Conservation (phyloP, 495 filamentous ascomycete species). For the Lophiostoma macrostomum region DNA sequence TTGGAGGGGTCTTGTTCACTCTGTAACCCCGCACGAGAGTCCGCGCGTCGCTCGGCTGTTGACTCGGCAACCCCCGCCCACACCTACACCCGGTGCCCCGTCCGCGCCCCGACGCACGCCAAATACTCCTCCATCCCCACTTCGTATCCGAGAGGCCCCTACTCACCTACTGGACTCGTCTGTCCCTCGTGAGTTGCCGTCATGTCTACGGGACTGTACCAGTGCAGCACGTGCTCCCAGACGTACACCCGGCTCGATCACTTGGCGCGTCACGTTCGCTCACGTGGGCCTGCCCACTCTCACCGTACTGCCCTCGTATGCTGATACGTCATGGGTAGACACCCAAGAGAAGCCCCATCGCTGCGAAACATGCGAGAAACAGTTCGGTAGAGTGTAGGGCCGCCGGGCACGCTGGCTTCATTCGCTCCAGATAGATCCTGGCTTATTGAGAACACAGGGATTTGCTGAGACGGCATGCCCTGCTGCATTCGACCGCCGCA, state of each 20-base stretch:
- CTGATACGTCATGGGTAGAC: conserved; percentile 14
- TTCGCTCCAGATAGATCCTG: no score
- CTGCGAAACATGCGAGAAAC: conserved; percentile 36
- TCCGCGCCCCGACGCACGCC: no score
- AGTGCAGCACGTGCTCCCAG: conserved; percentile 36
- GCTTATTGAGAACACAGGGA: conserved; percentile 23
- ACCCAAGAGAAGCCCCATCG: conserved; percentile 38
- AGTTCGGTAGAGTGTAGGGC: conserved; percentile 31
- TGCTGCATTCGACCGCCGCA: conserved; percentile 25
- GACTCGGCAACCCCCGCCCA: no score
- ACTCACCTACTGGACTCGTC: not conserved
- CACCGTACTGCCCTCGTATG: not conserved
- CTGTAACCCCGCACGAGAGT: no score
- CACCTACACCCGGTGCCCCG: no score
- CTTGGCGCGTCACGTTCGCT: conserved; percentile 37
- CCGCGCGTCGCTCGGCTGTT: no score
- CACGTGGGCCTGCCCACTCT: no score
- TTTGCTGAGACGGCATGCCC: conserved; percentile 36
- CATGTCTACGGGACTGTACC: conserved; percentile 28
- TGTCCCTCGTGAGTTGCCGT: not conserved
- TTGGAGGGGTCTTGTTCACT: no score
- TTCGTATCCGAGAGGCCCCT: no score
- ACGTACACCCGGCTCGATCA: conserved; percentile 36
- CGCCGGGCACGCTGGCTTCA: not conserved
- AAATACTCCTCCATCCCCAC: no score